Conservation (phyloP, 108 stramenopile species). For the Fragilaria crotonensis region DNA sequence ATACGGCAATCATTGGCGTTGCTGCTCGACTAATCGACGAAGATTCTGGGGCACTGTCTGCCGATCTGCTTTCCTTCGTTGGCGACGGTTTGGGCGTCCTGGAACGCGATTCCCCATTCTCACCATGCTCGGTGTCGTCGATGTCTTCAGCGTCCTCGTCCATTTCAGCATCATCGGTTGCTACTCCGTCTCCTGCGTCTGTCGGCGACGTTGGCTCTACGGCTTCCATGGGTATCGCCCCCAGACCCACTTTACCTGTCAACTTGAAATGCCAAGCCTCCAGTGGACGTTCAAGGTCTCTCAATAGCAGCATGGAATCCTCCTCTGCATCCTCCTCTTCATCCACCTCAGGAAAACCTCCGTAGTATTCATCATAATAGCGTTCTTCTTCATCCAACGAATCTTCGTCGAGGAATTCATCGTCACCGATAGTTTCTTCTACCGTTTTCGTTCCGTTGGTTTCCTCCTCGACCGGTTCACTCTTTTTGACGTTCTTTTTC, state of each 20-base stretch:
- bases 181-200: background rate
- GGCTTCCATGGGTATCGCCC: slow-evolving; percentile 10
- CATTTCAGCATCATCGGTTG: slow-evolving; percentile 17
- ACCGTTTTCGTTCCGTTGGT: slow-evolving; percentile 15
- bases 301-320: slow-evolving; percentile 48
- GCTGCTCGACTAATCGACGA: no score
- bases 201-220: background rate
- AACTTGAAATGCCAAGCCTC: slow-evolving; percentile 75
- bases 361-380: slow-evolving; percentile 44
- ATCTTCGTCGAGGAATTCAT: slow-evolving; percentile 53
- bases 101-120: background rate
- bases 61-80: background rate
- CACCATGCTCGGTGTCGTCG: slow-evolving; percentile 8
- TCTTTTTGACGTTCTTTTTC: slow-evolving; percentile 26
- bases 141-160: slow-evolving; percentile 23
- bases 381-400: slow-evolving; percentile 68
- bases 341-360: slow-evolving; percentile 21
- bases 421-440: slow-evolving; percentile 19
- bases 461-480: slow-evolving; percentile 10
- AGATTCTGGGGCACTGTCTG: background rate
- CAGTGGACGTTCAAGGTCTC: slow-evolving; percentile 68
- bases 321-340: slow-evolving; percentile 52
- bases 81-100: background rate
- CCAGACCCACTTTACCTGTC: slow-evolving; percentile 61
- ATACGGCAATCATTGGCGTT: no score